Base-by-base conservation (phyloP, 306 rosid genomes). In the Lathyrus oleraceus region DNA sequence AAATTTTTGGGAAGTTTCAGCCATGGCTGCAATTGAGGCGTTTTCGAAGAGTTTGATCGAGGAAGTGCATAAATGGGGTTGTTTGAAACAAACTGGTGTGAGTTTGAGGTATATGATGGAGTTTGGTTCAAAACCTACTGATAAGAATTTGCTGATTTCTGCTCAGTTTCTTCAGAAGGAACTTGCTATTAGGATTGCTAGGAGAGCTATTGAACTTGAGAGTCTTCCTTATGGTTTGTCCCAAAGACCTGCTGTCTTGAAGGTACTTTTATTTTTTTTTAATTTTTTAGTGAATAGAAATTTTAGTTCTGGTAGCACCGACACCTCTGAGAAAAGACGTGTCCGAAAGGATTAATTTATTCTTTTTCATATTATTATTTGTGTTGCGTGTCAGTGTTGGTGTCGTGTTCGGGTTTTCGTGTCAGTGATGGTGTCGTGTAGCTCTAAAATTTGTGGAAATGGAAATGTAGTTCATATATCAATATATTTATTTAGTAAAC, bases 161-260 rank as follows among this genome's bases (percentile, higher is more conserved):
- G 90, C 98, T 7, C 92, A 89, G 81, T 92, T 92, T 63, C 89
- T 92, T 71, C 96, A 87, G 65, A 89, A 89, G 71, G 98, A 89
- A 78, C 89, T 92, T 17, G 88, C 98, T 45, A 85, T 89, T 82
- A 64, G 98, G 38, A 89, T 92, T 79, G 96, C 98, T 0, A 83
- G 98, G 57, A 74, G 98, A 42, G 87, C 92, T 10, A 69, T 83
- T 56, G 96, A 92, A 61, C 92, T 92, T 51, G 88, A 92, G 73
- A 66, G 45, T 52, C 92, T 89, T 36, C 98, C 98, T 6, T 92
- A 89, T 49, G 92, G 96, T 21, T 83, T 92, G 61, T 89, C 98
- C 17, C 59, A 63, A 3, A 92, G 83, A 60, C 91, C 98, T 79
- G 89, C 98, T 42, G 81, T 92, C 35, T 60, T 91, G 43, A 87